A percentile compares a stretch with the other conserved stretches of the same genome.
Conservation (phyloP, 2,329 filamentous ascomycete species). For the Teratosphaeriaceae sp. region DNA sequence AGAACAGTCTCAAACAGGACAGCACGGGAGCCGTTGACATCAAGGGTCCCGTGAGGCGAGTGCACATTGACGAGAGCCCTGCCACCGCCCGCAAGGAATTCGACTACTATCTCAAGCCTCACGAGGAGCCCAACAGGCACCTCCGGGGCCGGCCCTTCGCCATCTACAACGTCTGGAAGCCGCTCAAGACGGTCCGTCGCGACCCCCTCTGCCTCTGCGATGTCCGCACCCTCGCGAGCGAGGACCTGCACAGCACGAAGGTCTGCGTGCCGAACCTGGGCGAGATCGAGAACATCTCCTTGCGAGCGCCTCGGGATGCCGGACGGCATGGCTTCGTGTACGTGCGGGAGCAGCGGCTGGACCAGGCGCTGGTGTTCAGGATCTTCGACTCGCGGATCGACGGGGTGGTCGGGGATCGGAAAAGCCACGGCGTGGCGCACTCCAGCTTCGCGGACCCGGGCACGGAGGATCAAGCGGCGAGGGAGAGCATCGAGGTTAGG, state of each 20-base stretch:
- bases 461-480: conserved; percentile 9
- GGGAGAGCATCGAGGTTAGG: conserved; percentile 14
- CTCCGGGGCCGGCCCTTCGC: conserved; percentile 10
- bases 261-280: conserved; percentile 13
- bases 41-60: conserved; percentile 12
- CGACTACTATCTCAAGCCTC: conserved; percentile 7
- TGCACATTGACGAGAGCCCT: conserved; percentile 14
- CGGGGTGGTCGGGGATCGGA: conserved; percentile 6
- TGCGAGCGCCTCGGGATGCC: conserved; percentile 6
- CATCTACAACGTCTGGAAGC: conserved; percentile 16
- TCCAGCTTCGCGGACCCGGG: conserved; percentile 14
- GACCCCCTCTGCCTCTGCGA: conserved; percentile 15
- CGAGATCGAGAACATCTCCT: conserved; percentile 14
- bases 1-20: conserved; percentile 9
- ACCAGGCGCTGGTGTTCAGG: conserved; percentile 12
- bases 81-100: conserved; percentile 9
- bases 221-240: conserved; percentile 7
- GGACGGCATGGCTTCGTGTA: conserved; percentile 14
- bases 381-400: conserved; percentile 14
- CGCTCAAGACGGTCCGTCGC: conserved; percentile 8
- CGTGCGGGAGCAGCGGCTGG: conserved; percentile 12
- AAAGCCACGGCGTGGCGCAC: conserved; percentile 13
- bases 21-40: conserved; percentile 12
- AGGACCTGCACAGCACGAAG: conserved; percentile 11
- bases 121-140: conserved; percentile 7